Evolutionary conservation across 768 basidiomycete genomes (phyloP).

Genomic region (Pleurotus ostreatus): DNA sequence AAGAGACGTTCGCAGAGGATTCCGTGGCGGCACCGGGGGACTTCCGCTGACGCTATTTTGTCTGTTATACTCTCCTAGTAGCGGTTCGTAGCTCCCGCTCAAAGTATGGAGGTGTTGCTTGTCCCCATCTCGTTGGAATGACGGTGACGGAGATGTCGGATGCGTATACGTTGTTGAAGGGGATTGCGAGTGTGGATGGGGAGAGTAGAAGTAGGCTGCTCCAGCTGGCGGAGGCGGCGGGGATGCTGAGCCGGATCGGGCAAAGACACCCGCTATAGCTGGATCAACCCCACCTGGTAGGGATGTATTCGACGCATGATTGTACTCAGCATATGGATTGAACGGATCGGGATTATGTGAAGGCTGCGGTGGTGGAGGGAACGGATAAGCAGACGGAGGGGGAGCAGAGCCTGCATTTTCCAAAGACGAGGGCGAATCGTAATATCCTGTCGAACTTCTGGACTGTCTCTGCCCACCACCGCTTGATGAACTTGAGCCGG

Average conservation of each 20-base stretch:
- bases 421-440: constrained; percentile 27
- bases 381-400: not conserved
- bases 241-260: constrained; percentile 41
- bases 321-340: constrained; percentile 53
- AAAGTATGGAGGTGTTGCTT: constrained; percentile 14
- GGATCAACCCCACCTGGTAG: not conserved
- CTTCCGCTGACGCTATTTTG: not conserved
- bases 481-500: too few species aligned
- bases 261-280: constrained; percentile 30
- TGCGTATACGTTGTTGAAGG: not conserved
- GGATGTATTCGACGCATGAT: too few species aligned
- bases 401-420: constrained; percentile 8
- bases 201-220: constrained; percentile 10
- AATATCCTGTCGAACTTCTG: constrained; percentile 28
- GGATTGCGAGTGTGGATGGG: not conserved
- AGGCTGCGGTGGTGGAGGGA: not conserved
- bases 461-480: constrained; percentile 6
- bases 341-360: too few species aligned
- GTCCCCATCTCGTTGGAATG: too few species aligned
- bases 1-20: not conserved
- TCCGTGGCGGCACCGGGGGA: not conserved
- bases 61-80: constrained; percentile 39
- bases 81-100: constrained; percentile 58
- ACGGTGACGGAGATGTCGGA: constrained; percentile 35
- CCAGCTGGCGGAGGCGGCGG: constrained; percentile 35